Base-by-base conservation (phyloP, 164 flowering plant genomes). In the Brasenia schreberi region DNA sequence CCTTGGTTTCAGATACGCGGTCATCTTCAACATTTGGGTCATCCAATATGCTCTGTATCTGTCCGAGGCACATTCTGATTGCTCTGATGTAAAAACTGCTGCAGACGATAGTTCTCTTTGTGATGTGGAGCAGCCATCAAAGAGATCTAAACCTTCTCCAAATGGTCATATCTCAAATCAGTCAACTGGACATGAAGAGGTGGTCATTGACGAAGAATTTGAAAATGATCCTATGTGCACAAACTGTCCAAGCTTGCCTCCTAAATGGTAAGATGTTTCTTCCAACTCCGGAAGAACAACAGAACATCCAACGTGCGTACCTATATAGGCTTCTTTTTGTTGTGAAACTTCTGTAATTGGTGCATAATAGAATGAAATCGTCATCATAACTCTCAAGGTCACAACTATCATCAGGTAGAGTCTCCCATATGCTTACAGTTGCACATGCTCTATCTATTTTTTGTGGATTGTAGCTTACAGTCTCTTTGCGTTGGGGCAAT, bases 141-240 rank as follows among this genome's bases (percentile, higher is more conserved):
- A 49, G 56, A 49, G 56, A 49, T 49, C 56, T 49, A 49, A 49
- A 49, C 16, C 56, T 49, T 49, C 56, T 14, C 56, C 16, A 9
- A 49, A 52, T 18, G 70, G 70, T 45, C 67, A 61, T 11, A 61
- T 61, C 63, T 18, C 63, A 61, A 7, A 61, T 18, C 19, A 64
- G 64, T 49, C 27, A 16, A 61, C 74, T 64, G 77, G 67, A 19
- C 39, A n/a, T 59, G 67, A 71, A 66, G 82, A 75, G 2, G n/a
- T 17, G 71, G 68, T 70, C 43, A 65, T 59, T 7, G 7, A n/a
- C 33, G 80, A 78, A 66, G 87, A 83, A 70, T 89, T 89, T 70
- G 73, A 74, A 74, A 77, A 81, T 66, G 99, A 89, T 77, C 92
- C 96, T 7, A 81, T 92, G 96, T 94, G 99, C 76, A 85, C 96